phyloP scores from a whole-genome alignment of 306 rosid species.

The Astragalus membranaceus region DNA sequence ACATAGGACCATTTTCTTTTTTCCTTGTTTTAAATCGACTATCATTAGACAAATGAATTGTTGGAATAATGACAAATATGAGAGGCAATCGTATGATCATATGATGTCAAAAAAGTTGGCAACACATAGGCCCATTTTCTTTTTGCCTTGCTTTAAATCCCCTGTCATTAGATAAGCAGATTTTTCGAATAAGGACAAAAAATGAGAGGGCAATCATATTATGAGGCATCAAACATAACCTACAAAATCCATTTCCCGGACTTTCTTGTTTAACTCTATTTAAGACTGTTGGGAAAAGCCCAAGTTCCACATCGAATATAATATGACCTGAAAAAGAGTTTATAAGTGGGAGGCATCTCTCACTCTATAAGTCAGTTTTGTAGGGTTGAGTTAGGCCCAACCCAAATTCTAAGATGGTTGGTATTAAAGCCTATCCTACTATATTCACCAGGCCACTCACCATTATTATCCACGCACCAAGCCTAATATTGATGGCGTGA shows the following conservation, averaged over 20 bases:
- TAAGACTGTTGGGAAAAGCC: not conserved
- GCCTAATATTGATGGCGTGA: no score
- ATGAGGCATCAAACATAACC: not conserved
- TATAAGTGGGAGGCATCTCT: no score
- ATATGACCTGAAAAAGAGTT: no score
- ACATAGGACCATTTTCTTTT: not conserved
- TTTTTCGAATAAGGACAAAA: not conserved
- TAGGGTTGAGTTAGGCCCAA: no score
- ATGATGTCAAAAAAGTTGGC: conserved; percentile 4
- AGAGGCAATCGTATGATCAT: not conserved
- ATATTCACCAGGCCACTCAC: no score
- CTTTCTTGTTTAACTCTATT: not conserved
- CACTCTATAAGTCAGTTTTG: no score
- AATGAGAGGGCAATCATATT: not conserved
- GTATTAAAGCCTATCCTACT: no score
- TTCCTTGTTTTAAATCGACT: not conserved
- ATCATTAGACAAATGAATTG: not conserved
- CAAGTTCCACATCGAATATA: no score
- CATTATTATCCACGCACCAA: no score
- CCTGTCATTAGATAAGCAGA: not conserved
- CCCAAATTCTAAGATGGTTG: no score
- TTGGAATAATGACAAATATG: not conserved
- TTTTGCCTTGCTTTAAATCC: not conserved
- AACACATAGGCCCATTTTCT: not conserved
- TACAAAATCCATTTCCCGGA: not conserved